phyloP scores from a whole-genome alignment of 2,329 filamentous ascomycete species.

The Ceratocystis lukuohia region DNA sequence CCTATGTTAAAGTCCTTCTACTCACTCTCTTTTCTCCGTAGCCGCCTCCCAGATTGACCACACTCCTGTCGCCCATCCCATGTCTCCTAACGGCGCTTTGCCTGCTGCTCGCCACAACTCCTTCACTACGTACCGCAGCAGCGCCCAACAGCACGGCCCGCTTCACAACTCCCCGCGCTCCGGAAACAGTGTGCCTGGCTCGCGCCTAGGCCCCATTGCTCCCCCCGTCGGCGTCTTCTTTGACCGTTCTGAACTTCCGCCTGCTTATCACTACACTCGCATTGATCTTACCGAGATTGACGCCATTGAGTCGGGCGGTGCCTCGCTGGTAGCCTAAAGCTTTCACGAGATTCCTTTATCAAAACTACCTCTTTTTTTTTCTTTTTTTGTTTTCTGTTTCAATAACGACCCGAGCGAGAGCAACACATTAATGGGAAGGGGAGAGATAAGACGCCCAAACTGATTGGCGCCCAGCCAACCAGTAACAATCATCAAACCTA shows the following conservation, averaged over 20 bases:
- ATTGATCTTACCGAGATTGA: conserved; percentile 81
- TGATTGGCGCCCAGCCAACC: not conserved
- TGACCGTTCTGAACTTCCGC: conserved; percentile 76
- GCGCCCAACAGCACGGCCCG: conserved; percentile 65
- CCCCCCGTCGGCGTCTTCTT: conserved; percentile 66
- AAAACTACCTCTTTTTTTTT: not conserved
- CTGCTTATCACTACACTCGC: conserved; percentile 62
- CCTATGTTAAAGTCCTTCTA: too few relatives aligned
- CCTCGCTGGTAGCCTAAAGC: conserved; percentile 32
- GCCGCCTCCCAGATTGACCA: conserved; percentile 52
- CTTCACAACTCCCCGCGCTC: conserved; percentile 45
- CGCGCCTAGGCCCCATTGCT: conserved; percentile 57
- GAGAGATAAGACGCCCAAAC: not conserved
- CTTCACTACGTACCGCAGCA: conserved; percentile 66
- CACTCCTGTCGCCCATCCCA: conserved; percentile 59
- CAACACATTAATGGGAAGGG: not conserved
- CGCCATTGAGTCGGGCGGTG: conserved; percentile 85
- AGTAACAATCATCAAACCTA: not conserved
- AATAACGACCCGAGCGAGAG: not conserved
- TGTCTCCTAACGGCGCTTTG: conserved; percentile 51
- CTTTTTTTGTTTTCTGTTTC: not conserved
- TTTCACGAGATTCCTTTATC: not conserved
- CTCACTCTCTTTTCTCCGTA: conserved; percentile 27
- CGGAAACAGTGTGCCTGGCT: conserved; percentile 51
- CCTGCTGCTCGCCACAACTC: conserved; percentile 44